Conservation (phyloP, 495 filamentous ascomycete genomes). For the Corynascus novoguineensis region DNA sequence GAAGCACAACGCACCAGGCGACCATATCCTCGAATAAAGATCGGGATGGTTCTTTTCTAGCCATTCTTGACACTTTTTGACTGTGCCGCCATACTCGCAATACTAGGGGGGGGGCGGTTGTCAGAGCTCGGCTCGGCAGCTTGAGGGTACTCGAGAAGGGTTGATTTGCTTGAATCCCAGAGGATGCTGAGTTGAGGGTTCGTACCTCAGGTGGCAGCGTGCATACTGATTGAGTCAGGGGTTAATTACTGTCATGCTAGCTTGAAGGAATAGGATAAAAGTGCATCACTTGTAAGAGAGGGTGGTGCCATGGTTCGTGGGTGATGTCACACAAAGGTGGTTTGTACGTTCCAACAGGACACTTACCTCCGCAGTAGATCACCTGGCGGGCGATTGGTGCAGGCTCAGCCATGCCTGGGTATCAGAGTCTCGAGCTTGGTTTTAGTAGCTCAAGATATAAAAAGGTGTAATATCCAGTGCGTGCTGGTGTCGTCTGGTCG, state of each 20-base stretch:
- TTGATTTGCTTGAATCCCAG: background rate
- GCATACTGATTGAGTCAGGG: conserved; percentile 58
- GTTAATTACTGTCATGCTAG: conserved; percentile 6
- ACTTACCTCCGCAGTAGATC: conserved; percentile 34
- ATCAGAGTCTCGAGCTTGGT: background rate
- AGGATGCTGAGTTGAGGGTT: conserved; percentile 3
- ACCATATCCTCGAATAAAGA: conserved; percentile 75
- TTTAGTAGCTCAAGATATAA: background rate
- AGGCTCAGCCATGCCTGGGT: conserved; percentile 27
- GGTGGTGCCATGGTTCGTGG: conserved; percentile 13
- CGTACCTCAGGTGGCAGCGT: conserved; percentile 88
- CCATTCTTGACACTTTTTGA: conserved; percentile 98
- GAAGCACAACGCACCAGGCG: conserved; percentile 55
- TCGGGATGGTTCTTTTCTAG: conserved; percentile 66
- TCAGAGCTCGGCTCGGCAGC: background rate
- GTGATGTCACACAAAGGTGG: conserved; percentile 21
- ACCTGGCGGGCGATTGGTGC: conserved; percentile 23
- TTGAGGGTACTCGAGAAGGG: background rate
- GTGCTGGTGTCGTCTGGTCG: conserved; percentile 8
- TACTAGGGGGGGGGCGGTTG: conserved; percentile 52
- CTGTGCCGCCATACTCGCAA: conserved; percentile 96
- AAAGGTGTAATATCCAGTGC: conserved; percentile 2
- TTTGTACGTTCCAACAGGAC: background rate
- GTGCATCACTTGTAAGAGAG: conserved; percentile 7
- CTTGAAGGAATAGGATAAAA: background rate